Conservation (phyloP, 176 grass and related monocot genomes). For the Aegilops umbellulata region DNA sequence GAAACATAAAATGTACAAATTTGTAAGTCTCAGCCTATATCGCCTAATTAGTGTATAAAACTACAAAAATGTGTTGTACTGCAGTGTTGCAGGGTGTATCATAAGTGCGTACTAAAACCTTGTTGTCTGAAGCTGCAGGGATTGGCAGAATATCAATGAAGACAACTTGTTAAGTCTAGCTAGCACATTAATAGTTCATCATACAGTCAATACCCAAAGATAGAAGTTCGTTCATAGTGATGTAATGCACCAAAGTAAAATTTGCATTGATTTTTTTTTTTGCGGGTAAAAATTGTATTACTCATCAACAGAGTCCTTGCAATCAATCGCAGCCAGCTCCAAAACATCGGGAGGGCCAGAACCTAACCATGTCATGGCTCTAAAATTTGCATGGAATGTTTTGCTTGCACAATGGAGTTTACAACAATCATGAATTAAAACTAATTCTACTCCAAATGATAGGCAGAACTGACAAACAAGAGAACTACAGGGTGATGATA, state of each 20-base stretch:
- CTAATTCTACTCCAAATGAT: background rate
- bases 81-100: background rate
- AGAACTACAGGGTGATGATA: too few species aligned
- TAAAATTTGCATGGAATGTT: background rate
- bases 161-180: too few species aligned
- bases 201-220: too few species aligned
- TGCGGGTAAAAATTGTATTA: too few species aligned
- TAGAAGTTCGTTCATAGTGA: too few species aligned
- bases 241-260: too few species aligned
- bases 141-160: background rate
- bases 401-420: background rate
- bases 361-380: too few species aligned
- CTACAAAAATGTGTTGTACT: background rate
- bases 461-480: background rate
- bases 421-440: background rate
- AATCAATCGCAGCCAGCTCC: too few species aligned
- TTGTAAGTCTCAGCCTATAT: background rate
- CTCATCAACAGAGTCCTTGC: too few species aligned
- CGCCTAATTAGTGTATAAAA: background rate
- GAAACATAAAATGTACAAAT: background rate
- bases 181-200: too few species aligned
- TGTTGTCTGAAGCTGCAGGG: background rate
- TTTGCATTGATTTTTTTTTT: too few species aligned
- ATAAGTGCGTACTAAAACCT: background rate
- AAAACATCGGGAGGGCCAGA: too few species aligned